Evolutionary conservation across 2,329 filamentous ascomycete genomes (phyloP).

Genomic region (Myotisia sp.): DNA sequence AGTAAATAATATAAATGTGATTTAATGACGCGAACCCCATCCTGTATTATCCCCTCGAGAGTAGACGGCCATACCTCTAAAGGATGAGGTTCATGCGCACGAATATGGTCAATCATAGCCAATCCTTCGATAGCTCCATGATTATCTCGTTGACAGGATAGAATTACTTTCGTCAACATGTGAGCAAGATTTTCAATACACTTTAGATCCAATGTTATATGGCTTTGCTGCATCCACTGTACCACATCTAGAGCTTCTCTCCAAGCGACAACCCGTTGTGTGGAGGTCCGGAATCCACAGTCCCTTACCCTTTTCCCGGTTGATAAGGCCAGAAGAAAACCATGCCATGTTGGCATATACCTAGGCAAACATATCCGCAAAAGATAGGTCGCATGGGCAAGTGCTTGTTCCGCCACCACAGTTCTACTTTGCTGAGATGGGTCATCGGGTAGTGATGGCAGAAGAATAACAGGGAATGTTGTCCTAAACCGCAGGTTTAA

Average conservation of each 20-base stretch:
- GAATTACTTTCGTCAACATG: too few relatives aligned
- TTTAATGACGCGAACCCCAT: too few relatives aligned
- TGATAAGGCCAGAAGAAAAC: slow-evolving; percentile 21
- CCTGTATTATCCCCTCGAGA: too few relatives aligned
- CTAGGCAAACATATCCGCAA: slow-evolving; percentile 18
- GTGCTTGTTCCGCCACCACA: too few relatives aligned
- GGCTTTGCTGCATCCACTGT: slow-evolving; percentile 21
- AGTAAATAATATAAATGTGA: too few relatives aligned
- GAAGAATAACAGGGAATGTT: slow-evolving; percentile 8
- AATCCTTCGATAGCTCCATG: too few relatives aligned
- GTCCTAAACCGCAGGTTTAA: too few relatives aligned
- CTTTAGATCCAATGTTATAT: slow-evolving; percentile 2
- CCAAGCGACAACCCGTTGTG: slow-evolving; percentile 26
- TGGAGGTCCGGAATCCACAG: neutral
- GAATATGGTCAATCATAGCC: neutral
- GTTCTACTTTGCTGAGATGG: neutral
- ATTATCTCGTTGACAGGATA: too few relatives aligned
- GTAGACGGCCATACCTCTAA: too few relatives aligned
- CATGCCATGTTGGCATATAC: slow-evolving; percentile 24
- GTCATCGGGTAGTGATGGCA: neutral
- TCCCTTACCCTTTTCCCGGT: neutral
- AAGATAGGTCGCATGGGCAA: slow-evolving; percentile 24
- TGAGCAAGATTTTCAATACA: slow-evolving; percentile 7
- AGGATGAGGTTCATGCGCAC: too few relatives aligned
- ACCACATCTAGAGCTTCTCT: slow-evolving; percentile 22